phyloP scores from a whole-genome alignment of 2,329 filamentous ascomycete species.

The Pseudogymnoascus sp. region DNA sequence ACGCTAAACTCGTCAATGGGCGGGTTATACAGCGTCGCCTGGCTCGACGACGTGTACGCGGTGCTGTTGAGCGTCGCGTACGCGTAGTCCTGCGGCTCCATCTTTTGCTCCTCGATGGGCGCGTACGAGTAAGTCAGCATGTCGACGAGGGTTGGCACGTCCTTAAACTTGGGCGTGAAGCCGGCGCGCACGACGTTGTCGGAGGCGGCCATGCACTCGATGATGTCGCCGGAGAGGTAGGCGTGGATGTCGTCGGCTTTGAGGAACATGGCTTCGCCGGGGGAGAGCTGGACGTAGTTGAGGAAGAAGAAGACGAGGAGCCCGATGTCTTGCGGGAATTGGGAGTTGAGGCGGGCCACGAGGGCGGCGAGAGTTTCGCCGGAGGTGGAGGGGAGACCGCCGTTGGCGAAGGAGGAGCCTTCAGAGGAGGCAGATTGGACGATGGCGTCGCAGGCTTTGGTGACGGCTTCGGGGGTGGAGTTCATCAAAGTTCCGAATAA shows the following conservation, averaged over 20 bases:
- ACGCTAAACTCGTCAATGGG: conserved; percentile 96
- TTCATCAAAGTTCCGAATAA: conserved; percentile 78
- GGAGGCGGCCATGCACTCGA: conserved; percentile 98
- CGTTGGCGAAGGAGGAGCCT: conserved; percentile 65
- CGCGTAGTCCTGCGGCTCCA: conserved; percentile 76
- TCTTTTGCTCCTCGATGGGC: conserved; percentile 91
- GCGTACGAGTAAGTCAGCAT: conserved; percentile 96
- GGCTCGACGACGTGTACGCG: conserved; percentile 72
- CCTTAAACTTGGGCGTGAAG: conserved; percentile 98
- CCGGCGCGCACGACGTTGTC: conserved; percentile 97
- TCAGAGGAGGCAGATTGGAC: conserved; percentile 63
- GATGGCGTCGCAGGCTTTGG: conserved; percentile 59
- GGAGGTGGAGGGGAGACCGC: conserved; percentile 59
- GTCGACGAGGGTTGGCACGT: conserved; percentile 76
- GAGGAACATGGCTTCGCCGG: conserved; percentile 92
- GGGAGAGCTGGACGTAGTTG: conserved; percentile 81
- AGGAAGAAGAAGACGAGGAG: conserved; percentile 95
- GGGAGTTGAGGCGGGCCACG: conserved; percentile 66
- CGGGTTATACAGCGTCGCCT: conserved; percentile 76
- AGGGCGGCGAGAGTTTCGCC: conserved; percentile 70
- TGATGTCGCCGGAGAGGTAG: conserved; percentile 87
- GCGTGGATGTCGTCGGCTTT: conserved; percentile 97
- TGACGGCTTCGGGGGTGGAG: conserved; percentile 59
- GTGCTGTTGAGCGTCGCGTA: conserved; percentile 75
- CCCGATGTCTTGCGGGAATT: conserved; percentile 87